Percentiles rank a stretch among this genome's conserved stretches.
Evolutionary conservation across 495 filamentous ascomycete genomes (phyloP).

Genomic region (Podospora comata): DNA sequence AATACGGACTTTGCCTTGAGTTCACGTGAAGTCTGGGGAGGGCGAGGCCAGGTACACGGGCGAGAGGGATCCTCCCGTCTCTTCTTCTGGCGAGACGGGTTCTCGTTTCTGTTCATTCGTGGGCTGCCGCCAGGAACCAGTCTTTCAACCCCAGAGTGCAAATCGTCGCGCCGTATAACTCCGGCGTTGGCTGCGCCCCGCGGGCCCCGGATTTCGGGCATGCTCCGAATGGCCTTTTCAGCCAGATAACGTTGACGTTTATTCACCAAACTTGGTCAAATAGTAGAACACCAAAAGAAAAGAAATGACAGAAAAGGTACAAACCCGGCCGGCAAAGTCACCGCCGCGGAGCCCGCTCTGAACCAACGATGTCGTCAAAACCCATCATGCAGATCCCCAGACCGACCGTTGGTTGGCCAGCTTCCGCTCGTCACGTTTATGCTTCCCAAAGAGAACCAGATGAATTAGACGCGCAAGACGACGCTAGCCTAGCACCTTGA

Average conservation of each 20-base stretch:
- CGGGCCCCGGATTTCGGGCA: background rate
- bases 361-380: background rate
- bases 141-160: background rate
- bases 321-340: background rate
- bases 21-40: background rate
- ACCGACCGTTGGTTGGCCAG: background rate
- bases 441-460: background rate
- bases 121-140: background rate
- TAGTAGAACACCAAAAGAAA: background rate
- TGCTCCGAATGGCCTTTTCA: background rate
- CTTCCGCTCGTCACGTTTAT: background rate
- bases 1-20: background rate
- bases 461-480: background rate
- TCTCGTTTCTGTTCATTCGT: background rate
- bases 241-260: no score
- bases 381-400: background rate
- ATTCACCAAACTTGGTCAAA: background rate
- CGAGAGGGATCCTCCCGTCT: background rate
- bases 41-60: background rate
- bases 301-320: background rate
- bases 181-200: background rate
- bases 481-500: background rate
- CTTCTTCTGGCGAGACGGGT: background rate
- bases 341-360: background rate
- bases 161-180: background rate